Conservation (phyloP, 805 yeast genomes). For the Phaffomyces antillensis region DNA sequence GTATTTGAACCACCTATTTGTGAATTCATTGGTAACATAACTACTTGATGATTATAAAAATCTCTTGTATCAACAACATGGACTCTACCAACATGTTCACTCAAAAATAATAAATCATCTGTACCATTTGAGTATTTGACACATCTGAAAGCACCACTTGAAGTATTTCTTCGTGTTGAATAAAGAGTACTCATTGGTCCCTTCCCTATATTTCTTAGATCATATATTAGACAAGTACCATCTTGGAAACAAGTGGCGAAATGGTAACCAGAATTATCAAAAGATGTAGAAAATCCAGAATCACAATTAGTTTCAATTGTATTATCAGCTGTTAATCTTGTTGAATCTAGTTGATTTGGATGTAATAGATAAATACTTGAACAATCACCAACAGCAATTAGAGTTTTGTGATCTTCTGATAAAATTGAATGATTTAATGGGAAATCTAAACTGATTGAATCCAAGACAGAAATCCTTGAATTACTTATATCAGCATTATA, state of each 20-base stretch:
- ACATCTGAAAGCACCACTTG: slow-evolving; percentile 63
- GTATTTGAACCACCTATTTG: slow-evolving; percentile 1
- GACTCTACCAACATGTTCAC: slow-evolving; percentile 83
- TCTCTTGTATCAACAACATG: slow-evolving; percentile 79
- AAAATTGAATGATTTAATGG: slow-evolving; percentile 70
- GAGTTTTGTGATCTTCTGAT: slow-evolving; percentile 53
- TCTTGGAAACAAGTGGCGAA: slow-evolving; percentile 83
- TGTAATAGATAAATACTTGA: slow-evolving; percentile 50
- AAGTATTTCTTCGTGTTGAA: slow-evolving; percentile 51
- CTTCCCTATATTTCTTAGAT: slow-evolving; percentile 50
- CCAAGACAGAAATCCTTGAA: slow-evolving; percentile 36
- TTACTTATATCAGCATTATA: slow-evolving; percentile 55
- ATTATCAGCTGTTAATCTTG: slow-evolving; percentile 23
- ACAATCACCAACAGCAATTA: slow-evolving; percentile 74
- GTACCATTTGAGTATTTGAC: slow-evolving; percentile 53
- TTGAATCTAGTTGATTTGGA: slow-evolving; percentile 29
- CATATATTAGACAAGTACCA: slow-evolving; percentile 74
- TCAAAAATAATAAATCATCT: slow-evolving; percentile 68
- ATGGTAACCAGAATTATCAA: slow-evolving; percentile 64
- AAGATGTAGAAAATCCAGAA: slow-evolving; percentile 77
- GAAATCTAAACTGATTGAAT: slow-evolving; percentile 44
- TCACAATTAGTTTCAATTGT: slow-evolving; percentile 56
- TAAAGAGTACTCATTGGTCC: slow-evolving; percentile 46
- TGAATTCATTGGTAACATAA: slow-evolving; percentile 46
- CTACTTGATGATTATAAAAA: slow-evolving; percentile 66